These are phyloP conservation scores for Albophoma yamanashiensis DNA, from an alignment of 2,329 filamentous ascomycete genomes.

Conservation along the genomic window DNA sequence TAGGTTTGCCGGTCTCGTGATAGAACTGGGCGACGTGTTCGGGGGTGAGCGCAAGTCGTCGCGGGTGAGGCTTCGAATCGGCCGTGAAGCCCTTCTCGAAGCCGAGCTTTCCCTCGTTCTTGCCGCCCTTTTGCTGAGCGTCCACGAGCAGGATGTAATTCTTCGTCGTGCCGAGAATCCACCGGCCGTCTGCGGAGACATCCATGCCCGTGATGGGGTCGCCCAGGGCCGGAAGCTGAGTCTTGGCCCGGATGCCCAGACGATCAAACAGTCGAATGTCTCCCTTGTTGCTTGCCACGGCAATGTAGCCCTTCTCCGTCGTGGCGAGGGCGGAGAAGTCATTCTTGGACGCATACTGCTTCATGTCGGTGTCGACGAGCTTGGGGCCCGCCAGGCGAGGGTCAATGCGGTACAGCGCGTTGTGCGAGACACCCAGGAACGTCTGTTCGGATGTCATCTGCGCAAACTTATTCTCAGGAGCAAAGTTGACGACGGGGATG, in stretches of 20 bases:
- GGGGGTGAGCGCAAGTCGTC: conserved; percentile 78
- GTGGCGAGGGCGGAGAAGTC: conserved; percentile 92
- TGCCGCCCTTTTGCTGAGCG: conserved; percentile 79
- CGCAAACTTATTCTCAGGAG: conserved; percentile 93
- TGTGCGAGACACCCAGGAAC: conserved; percentile 85
- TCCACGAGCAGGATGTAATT: conserved; percentile 95
- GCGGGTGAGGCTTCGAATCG: conserved; percentile 85
- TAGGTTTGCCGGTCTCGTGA: conserved; percentile 80
- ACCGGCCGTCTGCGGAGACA: conserved; percentile 88
- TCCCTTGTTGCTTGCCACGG: conserved; percentile 94
- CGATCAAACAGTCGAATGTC: conserved; percentile 95
- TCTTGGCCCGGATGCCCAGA: conserved; percentile 94
- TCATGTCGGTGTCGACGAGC: conserved; percentile 83
- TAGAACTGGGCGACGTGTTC: conserved; percentile 95
- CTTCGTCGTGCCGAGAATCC: conserved; percentile 87
- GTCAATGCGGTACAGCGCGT: conserved; percentile 88
- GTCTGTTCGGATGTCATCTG: conserved; percentile 95
- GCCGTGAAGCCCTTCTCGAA: conserved; percentile 92
- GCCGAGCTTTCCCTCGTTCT: conserved; percentile 95
- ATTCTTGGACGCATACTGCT: conserved; percentile 95
- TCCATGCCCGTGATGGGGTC: conserved; percentile 93
- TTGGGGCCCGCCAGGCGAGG: conserved; percentile 85
- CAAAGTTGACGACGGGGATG: conserved; percentile 84
- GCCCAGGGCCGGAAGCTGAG: conserved; percentile 86
- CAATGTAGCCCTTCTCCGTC: conserved; percentile 93